Conservation (phyloP, 495 filamentous ascomycete species). For the Penicillium atrosanguineum region DNA sequence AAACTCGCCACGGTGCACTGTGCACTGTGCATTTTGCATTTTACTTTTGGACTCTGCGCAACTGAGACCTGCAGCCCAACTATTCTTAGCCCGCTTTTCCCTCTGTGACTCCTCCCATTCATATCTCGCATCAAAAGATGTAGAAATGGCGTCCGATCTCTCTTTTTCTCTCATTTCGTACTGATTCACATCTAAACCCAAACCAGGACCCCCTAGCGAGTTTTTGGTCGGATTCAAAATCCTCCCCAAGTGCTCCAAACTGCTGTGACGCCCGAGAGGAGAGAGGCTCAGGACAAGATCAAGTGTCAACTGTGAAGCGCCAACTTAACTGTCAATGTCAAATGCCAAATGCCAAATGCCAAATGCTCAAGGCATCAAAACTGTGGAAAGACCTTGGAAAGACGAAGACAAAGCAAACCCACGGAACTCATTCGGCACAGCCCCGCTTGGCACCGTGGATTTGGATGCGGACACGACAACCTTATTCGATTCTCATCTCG, state of each 20-base stretch:
- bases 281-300: too few species aligned
- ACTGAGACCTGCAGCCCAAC: slow-evolving; percentile 23
- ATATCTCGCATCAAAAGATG: background rate
- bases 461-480: slow-evolving; percentile 1
- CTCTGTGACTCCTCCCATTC: slow-evolving; percentile 3
- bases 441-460: slow-evolving; percentile 25
- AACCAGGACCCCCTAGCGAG: background rate
- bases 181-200: background rate
- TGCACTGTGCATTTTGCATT: background rate
- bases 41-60: background rate
- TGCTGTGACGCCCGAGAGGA: background rate
- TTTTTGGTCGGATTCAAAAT: background rate
- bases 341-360: too few species aligned
- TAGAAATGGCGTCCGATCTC: background rate
- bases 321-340: too few species aligned
- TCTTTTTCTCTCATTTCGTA: background rate
- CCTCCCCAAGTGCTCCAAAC: background rate
- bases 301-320: too few species aligned
- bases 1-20: slow-evolving; percentile 17
- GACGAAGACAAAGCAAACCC: background rate
- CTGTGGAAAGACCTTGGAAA: background rate
- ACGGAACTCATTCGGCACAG: slow-evolving; percentile 15
- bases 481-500: slow-evolving; percentile 5
- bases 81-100: slow-evolving; percentile 17
- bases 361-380: background rate